Percentiles rank a stretch among this genome's conserved stretches.
phyloP scores from a whole-genome alignment of 2,329 filamentous ascomycete species.

The Lasiodiplodia hormozganensis region DNA sequence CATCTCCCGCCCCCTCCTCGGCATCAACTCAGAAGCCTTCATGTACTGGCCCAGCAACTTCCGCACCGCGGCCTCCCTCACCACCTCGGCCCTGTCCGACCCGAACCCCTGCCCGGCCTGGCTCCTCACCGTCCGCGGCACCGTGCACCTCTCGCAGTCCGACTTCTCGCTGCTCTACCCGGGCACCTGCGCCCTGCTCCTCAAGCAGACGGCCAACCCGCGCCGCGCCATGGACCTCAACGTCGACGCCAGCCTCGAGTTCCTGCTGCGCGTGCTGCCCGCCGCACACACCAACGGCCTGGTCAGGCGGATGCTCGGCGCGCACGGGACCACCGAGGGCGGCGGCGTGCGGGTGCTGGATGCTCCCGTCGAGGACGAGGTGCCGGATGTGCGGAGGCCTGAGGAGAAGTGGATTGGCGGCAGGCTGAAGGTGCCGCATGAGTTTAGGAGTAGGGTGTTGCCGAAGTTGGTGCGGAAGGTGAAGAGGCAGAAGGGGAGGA shows the following conservation, averaged over 20 bases:
- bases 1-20: slow-evolving; percentile 63
- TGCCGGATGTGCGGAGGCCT: slow-evolving; percentile 62
- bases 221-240: slow-evolving; percentile 69
- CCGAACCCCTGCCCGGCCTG: slow-evolving; percentile 51
- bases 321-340: neutral
- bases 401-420: slow-evolving; percentile 65
- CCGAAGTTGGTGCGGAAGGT: slow-evolving; percentile 52
- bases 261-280: slow-evolving; percentile 61
- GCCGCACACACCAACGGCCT: slow-evolving; percentile 54
- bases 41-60: slow-evolving; percentile 74
- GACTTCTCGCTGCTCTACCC: slow-evolving; percentile 72
- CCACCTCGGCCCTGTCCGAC: slow-evolving; percentile 57
- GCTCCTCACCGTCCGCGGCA: slow-evolving; percentile 60
- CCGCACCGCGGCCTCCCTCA: slow-evolving; percentile 62
- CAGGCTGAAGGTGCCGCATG: slow-evolving; percentile 64
- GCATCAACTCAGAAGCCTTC: slow-evolving; percentile 72
- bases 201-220: slow-evolving; percentile 70
- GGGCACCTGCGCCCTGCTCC: slow-evolving; percentile 62
- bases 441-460: slow-evolving; percentile 60
- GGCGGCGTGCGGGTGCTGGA: slow-evolving; percentile 55
- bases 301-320: neutral
- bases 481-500: slow-evolving; percentile 44
- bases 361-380: slow-evolving; percentile 51
- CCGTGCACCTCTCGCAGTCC: slow-evolving; percentile 70
- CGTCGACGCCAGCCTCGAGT: slow-evolving; percentile 68